Evolutionary conservation across 169 alveolate genomes (phyloP), one percentile per base, ranked within the genome.

Genomic region (Plasmodium vinckei): DNA sequence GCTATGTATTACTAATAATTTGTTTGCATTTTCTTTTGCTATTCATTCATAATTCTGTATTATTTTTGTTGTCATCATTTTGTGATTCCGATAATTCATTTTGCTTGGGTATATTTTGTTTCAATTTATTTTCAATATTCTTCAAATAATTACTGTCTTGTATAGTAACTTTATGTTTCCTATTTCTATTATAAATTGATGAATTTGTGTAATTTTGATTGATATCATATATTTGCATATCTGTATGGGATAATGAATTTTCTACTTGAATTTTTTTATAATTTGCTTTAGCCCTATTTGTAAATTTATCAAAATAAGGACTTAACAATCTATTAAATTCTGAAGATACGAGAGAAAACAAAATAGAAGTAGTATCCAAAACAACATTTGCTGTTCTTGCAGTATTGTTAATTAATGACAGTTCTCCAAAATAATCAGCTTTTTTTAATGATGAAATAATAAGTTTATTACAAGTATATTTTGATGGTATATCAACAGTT

Each of bases 351-450:
- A 86, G 46, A 5, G 91, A 70, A 1, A 86, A 19, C 39, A 86
- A 25, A 23, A 70, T 65, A 19, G 72, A 17, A 9, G 21, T 54
- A 4, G 91, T 86, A 51, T 86, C 91, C 49, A 86, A 86, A 71
- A 86, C 53, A 53, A 98, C 98, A 73, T 98, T 97, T 17, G 99
- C 98, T 54, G 98, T 97, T 93, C 99, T 95, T 27, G 98, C 98
- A 12, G 96, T 97, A 61, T 97, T 96, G 57, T 95, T 96, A 5
- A 98, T 72, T 23, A 98, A 87, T 27, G 99, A 99, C 27, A 98
- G 89, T 93, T 98, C 99, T 25, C 99, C 99, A 92, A 98, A 98
- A 92, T 97, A 97, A 73, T 97, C 99, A 1, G 99, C 99, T 82
- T 23, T 68, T 59, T 72, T 59, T 46, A 86, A 46, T 15, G 73